Conservation (phyloP, 1,284 basidiomycete genomes). For the Fomitopsis schrenkii region DNA sequence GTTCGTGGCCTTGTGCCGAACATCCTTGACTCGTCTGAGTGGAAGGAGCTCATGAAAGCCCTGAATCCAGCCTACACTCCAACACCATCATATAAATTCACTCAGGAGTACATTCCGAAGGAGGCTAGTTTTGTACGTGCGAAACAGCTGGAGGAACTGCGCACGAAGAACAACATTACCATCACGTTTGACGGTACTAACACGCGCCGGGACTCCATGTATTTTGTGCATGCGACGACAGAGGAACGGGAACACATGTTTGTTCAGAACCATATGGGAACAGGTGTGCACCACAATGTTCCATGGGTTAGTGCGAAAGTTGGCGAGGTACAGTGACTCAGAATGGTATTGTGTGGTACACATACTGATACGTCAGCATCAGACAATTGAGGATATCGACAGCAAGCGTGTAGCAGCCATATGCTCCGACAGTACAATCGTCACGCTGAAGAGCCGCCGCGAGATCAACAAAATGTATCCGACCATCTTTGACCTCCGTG, state of each 20-base stretch:
- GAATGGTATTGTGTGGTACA: too few relatives aligned
- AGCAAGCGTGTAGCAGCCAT: background rate
- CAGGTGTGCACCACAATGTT: background rate
- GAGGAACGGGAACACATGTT: background rate
- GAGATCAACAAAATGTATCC: background rate
- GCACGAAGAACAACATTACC: background rate
- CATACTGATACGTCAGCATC: too few relatives aligned
- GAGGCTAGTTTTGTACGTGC: background rate
- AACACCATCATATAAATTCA: background rate
- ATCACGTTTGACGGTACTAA: background rate
- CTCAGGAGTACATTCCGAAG: background rate
- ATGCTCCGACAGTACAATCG: background rate
- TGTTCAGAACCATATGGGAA: background rate
- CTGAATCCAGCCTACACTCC: background rate
- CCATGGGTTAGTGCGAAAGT: background rate
- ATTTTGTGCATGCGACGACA: background rate
- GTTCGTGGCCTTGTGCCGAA: background rate
- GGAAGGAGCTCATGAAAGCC: background rate
- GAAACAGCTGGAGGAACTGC: background rate
- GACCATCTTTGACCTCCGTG: background rate
- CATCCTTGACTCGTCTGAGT: background rate
- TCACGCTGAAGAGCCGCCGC: background rate
- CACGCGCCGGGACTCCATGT: background rate
- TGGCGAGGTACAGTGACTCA: too few relatives aligned
- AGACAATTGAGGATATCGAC: background rate